These are phyloP conservation scores for Odontarrhena argentea DNA, from an alignment of 345 rosid species.

Conservation along the genomic window DNA sequence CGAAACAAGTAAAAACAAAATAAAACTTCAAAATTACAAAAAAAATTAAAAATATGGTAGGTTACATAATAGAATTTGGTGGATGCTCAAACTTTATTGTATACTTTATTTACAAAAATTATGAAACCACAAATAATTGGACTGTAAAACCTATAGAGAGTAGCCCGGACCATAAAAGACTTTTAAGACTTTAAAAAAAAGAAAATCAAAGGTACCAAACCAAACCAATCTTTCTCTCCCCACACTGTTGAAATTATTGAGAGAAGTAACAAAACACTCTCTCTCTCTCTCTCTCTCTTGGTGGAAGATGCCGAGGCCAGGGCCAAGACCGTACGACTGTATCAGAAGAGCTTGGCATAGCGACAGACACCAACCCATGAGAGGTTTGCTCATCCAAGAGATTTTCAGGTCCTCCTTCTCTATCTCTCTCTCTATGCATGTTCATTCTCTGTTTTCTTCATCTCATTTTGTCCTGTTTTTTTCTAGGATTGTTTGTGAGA, in stretches of 20 bases:
- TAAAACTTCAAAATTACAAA: no score
- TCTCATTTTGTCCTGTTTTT: constrained; percentile 1
- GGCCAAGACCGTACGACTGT: constrained; percentile 96
- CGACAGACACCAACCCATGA: constrained; percentile 83
- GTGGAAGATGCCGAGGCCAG: constrained; percentile 86
- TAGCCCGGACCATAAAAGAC: constrained; percentile 26
- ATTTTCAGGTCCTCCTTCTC: constrained; percentile 66
- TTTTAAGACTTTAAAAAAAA: not conserved
- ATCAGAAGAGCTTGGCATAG: constrained; percentile 97
- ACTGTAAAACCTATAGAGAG: constrained; percentile 29
- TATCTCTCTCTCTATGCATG: constrained; percentile 16
- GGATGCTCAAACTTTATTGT: not conserved
- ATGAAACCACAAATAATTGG: not conserved
- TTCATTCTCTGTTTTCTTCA: constrained; percentile 5
- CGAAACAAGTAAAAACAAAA: no score
- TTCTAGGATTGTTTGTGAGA: constrained; percentile 68
- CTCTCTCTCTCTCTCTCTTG: constrained; percentile 20
- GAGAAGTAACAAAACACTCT: constrained; percentile 17
- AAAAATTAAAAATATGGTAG: not conserved
- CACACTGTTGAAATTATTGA: constrained; percentile 37
- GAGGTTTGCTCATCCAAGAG: constrained; percentile 88
- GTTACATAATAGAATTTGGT: not conserved
- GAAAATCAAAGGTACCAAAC: not conserved
- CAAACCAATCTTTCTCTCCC: constrained; percentile 13
- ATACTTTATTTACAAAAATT: not conserved